These are phyloP conservation scores for Hymenoscyphus infarciens DNA, from an alignment of 2,329 filamentous ascomycete species.

Conservation along the genomic window DNA sequence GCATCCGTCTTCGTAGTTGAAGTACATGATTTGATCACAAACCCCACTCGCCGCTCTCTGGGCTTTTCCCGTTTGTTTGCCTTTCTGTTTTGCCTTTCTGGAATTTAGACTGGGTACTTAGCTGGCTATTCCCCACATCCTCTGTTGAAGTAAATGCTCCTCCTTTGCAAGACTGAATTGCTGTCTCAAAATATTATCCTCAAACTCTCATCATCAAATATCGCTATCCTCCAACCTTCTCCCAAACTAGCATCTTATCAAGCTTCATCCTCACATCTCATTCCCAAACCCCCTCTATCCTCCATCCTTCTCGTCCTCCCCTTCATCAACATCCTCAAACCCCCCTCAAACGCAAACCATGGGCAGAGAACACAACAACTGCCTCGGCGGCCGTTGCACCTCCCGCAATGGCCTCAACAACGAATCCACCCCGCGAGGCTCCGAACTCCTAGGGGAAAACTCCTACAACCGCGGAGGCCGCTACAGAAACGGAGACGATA, in stretches of 20 bases:
- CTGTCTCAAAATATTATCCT: background rate
- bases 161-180: background rate
- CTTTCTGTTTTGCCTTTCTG: too few species aligned
- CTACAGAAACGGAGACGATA: slow-evolving; percentile 7
- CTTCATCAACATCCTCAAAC: background rate
- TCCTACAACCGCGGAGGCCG: slow-evolving; percentile 8
- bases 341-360: background rate
- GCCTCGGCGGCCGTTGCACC: slow-evolving; percentile 2
- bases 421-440: slow-evolving; percentile 3
- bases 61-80: slow-evolving; percentile 3
- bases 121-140: background rate
- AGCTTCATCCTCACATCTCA: too few species aligned
- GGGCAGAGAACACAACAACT: slow-evolving; percentile 1
- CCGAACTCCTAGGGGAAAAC: slow-evolving; percentile 6
- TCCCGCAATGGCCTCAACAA: background rate
- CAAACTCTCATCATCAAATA: background rate
- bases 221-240: too few species aligned
- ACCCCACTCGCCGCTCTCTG: background rate
- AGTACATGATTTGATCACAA: slow-evolving; percentile 4
- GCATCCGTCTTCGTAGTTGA: slow-evolving; percentile 2
- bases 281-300: too few species aligned
- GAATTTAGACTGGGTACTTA: background rate
- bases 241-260: too few species aligned
- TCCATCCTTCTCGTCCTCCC: too few species aligned
- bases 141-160: background rate